These are phyloP conservation scores for Xanthoparmelia taractica DNA, from an alignment of 495 filamentous ascomycete species.

Conservation along the genomic window DNA sequence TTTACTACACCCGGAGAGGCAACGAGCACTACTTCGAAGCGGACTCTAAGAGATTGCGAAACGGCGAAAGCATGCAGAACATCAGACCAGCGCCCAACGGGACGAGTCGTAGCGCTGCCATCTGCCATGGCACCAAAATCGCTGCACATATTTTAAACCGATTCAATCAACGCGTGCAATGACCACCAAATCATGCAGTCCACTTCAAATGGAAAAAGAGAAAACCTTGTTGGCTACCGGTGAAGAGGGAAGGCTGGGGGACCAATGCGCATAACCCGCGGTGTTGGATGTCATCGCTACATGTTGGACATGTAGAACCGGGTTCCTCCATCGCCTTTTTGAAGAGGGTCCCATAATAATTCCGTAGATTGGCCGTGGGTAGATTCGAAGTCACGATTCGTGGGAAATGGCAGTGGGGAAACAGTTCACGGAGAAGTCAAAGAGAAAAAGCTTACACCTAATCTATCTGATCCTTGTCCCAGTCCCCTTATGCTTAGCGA, in stretches of 20 bases:
- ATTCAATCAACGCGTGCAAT: not conserved
- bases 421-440: not conserved
- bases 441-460: not conserved
- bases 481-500: not conserved
- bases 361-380: slow-evolving; percentile 6
- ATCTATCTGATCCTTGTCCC: not conserved
- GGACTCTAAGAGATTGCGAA: slow-evolving; percentile 10
- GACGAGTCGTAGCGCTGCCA: slow-evolving; percentile 5
- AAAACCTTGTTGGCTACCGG: not conserved
- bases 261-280: not conserved
- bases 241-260: not conserved
- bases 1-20: not conserved
- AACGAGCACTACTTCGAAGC: not conserved
- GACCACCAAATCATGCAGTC: not conserved
- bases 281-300: slow-evolving; percentile 11
- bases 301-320: slow-evolving; percentile 7
- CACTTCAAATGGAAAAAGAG: not conserved
- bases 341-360: not conserved
- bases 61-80: slow-evolving; percentile 15
- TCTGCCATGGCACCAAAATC: not conserved
- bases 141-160: not conserved
- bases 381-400: slow-evolving; percentile 1
- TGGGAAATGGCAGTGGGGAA: not conserved
- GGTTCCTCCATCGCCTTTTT: not conserved
- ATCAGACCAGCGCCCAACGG: slow-evolving; percentile 3